Evolutionary conservation across 2,329 filamentous ascomycete species (phyloP).

Genomic region (Torrubiella hemipterigena): DNA sequence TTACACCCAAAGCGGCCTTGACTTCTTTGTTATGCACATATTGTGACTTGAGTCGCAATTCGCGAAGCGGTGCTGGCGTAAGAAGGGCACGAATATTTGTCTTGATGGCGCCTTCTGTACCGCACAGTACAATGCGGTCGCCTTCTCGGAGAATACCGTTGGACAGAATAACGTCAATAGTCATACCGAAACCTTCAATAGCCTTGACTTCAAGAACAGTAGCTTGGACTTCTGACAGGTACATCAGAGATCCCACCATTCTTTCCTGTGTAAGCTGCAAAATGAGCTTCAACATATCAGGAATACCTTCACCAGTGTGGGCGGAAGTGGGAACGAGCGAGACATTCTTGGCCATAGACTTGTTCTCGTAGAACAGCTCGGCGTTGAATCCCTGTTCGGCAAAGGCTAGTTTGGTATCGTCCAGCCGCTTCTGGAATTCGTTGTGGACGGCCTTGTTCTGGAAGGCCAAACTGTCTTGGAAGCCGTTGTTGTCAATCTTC

Average conservation of each 20-base stretch:
- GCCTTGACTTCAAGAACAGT: constrained; percentile 98
- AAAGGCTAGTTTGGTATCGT: constrained; percentile 87
- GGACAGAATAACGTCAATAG: constrained; percentile 91
- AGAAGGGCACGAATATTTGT: constrained; percentile 92
- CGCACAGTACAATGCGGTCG: constrained; percentile 87
- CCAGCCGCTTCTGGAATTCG: constrained; percentile 83
- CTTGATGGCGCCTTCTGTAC: constrained; percentile 89
- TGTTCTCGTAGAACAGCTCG: constrained; percentile 95
- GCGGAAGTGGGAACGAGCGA: constrained; percentile 97
- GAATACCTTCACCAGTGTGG: constrained; percentile 97
- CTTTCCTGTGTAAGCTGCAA: constrained; percentile 87
- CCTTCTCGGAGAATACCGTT: constrained; percentile 93
- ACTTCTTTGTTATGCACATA: constrained; percentile 99
- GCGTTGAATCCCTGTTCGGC: constrained; percentile 97
- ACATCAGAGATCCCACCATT: constrained; percentile 97
- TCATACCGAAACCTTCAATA: constrained; percentile 97
- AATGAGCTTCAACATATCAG: constrained; percentile 95
- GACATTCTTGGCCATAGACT: constrained; percentile 86
- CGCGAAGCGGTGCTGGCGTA: constrained; percentile 85
- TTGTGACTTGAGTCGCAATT: constrained; percentile 85
- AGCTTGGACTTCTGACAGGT: constrained; percentile 92
- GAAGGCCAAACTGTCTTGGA: constrained; percentile 79
- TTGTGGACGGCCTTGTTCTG: constrained; percentile 90
- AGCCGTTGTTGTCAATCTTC: constrained; percentile 96
- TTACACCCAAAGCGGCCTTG: constrained; percentile 96